Conservation (phyloP, 2,329 filamentous ascomycete species). For the Aspergillus carbonarius region DNA sequence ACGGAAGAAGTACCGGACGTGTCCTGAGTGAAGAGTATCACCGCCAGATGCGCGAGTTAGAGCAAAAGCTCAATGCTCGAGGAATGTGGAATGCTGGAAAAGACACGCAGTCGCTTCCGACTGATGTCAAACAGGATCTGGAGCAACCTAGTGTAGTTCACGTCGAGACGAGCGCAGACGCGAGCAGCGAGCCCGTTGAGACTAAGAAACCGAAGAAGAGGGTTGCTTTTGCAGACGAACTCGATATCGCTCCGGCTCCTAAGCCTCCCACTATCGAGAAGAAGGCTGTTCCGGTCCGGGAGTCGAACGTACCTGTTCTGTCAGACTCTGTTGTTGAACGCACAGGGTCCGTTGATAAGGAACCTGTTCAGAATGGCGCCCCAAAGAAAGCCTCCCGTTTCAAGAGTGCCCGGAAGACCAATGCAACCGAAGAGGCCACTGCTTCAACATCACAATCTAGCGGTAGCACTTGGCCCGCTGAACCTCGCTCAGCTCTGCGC, state of each 20-base stretch:
- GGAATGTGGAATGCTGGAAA: conserved; percentile 60
- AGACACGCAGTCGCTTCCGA: conserved; percentile 35
- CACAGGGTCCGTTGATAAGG: conserved; percentile 22
- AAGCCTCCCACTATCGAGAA: conserved; percentile 29
- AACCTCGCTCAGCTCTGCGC: conserved; percentile 20
- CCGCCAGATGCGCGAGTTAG: conserved; percentile 79
- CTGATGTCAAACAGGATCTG: conserved; percentile 32
- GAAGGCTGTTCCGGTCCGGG: conserved; percentile 26
- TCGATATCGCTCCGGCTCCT: conserved; percentile 65
- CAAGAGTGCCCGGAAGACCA: conserved; percentile 36
- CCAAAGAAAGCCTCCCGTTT: conserved; percentile 48
- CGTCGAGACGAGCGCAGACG: conserved; percentile 24
- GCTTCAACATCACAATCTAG: conserved; percentile 13
- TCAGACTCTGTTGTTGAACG: conserved; percentile 49
- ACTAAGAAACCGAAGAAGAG: conserved; percentile 56
- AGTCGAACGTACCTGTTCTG: conserved; percentile 35
- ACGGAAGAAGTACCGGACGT: conserved; percentile 68
- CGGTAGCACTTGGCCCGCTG: conserved; percentile 19
- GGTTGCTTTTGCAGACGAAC: conserved; percentile 73
- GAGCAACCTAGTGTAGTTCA: conserved; percentile 26
- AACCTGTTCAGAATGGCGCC: conserved; percentile 16
- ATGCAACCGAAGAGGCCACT: conserved; percentile 4
- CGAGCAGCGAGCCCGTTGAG: conserved; percentile 9
- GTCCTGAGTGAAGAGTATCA: conserved; percentile 73
- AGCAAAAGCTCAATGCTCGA: conserved; percentile 66